A percentile compares a stretch with the other conserved stretches of the same genome.
Conservation (phyloP, 2,329 filamentous ascomycete genomes). For the Truncatella angustata region DNA sequence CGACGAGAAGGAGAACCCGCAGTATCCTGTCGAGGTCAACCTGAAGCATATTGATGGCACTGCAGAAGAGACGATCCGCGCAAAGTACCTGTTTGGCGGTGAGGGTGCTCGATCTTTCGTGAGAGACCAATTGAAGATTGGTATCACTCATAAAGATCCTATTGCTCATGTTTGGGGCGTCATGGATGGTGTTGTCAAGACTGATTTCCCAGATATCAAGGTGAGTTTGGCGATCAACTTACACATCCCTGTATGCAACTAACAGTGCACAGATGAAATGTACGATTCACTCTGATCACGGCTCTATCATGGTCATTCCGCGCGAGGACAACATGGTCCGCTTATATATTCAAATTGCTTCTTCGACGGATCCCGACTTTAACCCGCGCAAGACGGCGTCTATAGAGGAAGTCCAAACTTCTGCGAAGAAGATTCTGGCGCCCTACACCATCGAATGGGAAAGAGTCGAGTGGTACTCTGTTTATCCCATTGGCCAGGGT, state of each 20-base stretch:
- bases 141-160: constrained; percentile 68
- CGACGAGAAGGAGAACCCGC: constrained; percentile 51
- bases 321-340: constrained; percentile 67
- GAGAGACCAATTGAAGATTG: constrained; percentile 64
- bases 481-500: constrained; percentile 74
- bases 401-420: constrained; percentile 60
- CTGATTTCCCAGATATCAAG: constrained; percentile 76
- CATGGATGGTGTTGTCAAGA: constrained; percentile 70
- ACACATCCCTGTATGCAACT: constrained; percentile 29
- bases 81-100: constrained; percentile 70
- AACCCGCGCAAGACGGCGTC: constrained; percentile 63
- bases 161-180: constrained; percentile 74
- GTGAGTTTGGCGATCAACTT: constrained; percentile 31
- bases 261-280: constrained; percentile 64
- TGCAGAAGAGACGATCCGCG: constrained; percentile 61
- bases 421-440: constrained; percentile 62
- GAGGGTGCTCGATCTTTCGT: constrained; percentile 70
- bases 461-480: constrained; percentile 70
- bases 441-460: constrained; percentile 69
- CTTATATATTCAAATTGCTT: constrained; percentile 67
- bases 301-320: constrained; percentile 79
- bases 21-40: constrained; percentile 78
- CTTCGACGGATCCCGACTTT: constrained; percentile 60
- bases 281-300: constrained; percentile 71
- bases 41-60: constrained; percentile 75